Percentiles rank a stretch among this genome's conserved stretches.
Conservation (phyloP, 2,329 filamentous ascomycete genomes). For the Pyricularia sp. region DNA sequence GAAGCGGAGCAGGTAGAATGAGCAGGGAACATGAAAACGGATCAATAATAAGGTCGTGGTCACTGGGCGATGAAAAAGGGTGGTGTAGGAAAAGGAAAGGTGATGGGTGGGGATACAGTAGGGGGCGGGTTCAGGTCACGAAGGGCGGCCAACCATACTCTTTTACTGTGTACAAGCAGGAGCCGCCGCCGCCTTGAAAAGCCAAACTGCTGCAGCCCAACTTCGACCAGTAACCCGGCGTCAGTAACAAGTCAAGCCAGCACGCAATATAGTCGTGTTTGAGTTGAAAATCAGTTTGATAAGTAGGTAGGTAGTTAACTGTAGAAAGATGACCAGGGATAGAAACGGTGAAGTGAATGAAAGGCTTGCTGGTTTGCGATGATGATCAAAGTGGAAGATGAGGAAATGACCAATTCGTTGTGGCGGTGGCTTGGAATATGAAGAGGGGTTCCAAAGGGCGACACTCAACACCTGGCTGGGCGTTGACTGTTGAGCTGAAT, state of each 20-base stretch:
- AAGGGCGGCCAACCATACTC: neutral
- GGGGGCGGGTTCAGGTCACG: neutral
- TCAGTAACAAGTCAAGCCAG: neutral
- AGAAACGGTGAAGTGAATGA: neutral
- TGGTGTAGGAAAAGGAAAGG: neutral
- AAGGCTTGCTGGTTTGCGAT: neutral
- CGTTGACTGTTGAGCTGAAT: neutral
- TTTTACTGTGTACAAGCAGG: neutral
- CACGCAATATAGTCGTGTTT: neutral
- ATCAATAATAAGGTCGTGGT: constrained; percentile 5
- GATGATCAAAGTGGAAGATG: neutral
- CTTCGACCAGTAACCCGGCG: neutral
- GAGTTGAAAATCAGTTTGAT: neutral
- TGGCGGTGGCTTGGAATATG: neutral
- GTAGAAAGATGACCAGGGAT: neutral
- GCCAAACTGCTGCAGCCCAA: neutral
- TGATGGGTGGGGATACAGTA: neutral
- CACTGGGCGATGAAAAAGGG: neutral
- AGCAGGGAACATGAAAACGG: constrained; percentile 1
- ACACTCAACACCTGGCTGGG: neutral
- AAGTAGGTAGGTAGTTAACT: neutral
- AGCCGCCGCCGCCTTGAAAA: neutral
- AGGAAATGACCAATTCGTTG: neutral
- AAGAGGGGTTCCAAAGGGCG: neutral
- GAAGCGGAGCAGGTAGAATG: constrained; percentile 3